A percentile compares a stretch with the other conserved stretches of the same genome.
Conservation (phyloP, 495 filamentous ascomycete genomes). For the Tetracladium marchalianum region DNA sequence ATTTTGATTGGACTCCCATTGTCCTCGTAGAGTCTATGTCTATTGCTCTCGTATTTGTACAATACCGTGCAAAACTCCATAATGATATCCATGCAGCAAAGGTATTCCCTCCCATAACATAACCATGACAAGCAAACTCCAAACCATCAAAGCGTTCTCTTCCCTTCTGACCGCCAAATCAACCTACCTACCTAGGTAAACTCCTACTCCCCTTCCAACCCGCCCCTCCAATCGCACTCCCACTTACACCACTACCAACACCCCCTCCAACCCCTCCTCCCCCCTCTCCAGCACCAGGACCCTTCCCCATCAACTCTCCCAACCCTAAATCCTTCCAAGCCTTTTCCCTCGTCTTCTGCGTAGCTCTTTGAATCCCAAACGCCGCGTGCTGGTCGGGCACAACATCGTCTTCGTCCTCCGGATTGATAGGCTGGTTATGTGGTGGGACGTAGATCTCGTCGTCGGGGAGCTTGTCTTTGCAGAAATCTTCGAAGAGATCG, state of each 20-base stretch:
- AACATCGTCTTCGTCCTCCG: constrained; percentile 96
- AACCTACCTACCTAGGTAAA: constrained; percentile 35
- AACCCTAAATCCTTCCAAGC: constrained; percentile 85
- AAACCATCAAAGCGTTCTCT: constrained; percentile 1
- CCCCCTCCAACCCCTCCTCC: not conserved
- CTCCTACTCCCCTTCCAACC: constrained; percentile 23
- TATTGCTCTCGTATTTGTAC: too few relatives aligned
- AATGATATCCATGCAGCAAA: not conserved
- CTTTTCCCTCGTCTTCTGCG: constrained; percentile 55
- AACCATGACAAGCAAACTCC: constrained; percentile 1
- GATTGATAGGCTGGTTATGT: constrained; percentile 86
- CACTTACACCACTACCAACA: not conserved
- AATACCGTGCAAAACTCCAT: too few relatives aligned
- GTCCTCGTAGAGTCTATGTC: too few relatives aligned
- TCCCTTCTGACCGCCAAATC: not conserved
- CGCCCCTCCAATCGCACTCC: not conserved
- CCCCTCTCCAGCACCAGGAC: constrained; percentile 27
- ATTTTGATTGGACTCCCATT: too few relatives aligned
- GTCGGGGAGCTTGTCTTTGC: constrained; percentile 53
- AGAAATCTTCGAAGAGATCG: constrained; percentile 88
- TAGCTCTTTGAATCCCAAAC: constrained; percentile 87
- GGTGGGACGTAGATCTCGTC: constrained; percentile 83
- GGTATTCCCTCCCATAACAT: not conserved
- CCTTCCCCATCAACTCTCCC: constrained; percentile 54
- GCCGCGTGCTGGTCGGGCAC: constrained; percentile 96